Base-by-base conservation (phyloP, 208 protist species). In the Trypanosoma theileri region DNA sequence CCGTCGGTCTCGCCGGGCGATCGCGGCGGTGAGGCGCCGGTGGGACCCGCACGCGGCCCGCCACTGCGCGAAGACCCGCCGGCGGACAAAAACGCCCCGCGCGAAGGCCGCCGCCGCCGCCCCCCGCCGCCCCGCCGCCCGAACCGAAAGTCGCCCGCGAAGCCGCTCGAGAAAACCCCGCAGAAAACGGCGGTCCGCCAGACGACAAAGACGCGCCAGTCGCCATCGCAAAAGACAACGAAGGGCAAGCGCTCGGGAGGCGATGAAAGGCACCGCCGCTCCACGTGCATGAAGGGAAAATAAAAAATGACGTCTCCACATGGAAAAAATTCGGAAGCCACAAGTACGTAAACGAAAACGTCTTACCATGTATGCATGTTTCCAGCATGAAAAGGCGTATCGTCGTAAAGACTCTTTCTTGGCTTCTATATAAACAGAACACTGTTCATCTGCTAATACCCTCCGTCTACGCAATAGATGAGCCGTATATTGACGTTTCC, bases 391-490 rank as follows among this genome's bases (percentile, higher is more conserved):
- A 24, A 79, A 62, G 21, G 26, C 13, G 24, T 44, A 1, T 14
- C 44, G 44, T 11, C 51, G 40, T 12, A 56, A 40, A 11, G 16
- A 10, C 8, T 60, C 12, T 4, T 19, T 54, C 40, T 71, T 58
- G 8, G 17, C n/a, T 21, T 45, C 48, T 41, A 76, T 66, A 54
- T 81, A 62, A 46, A 45, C 21, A 11, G 77, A 61, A 53, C 80
- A 82, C 13, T 76, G 40, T 16, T 58, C 59, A 4, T 72, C 61
- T 12, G 77, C 66, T 12, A 59, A 53, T 22, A 24, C n/a, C 28
- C 76, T 52, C 42, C 73, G 73, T 1, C 55, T 52, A 2, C 53
- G 44, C 35, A 26, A 24, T 8, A 26, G 21, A 16, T 56, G 55
- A 7, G 56, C 40, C 17, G n/a, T 46, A 19, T 51, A 22, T 12